phyloP scores from a whole-genome alignment of 2,329 filamentous ascomycete species.

The Salinomyces thailandicus region DNA sequence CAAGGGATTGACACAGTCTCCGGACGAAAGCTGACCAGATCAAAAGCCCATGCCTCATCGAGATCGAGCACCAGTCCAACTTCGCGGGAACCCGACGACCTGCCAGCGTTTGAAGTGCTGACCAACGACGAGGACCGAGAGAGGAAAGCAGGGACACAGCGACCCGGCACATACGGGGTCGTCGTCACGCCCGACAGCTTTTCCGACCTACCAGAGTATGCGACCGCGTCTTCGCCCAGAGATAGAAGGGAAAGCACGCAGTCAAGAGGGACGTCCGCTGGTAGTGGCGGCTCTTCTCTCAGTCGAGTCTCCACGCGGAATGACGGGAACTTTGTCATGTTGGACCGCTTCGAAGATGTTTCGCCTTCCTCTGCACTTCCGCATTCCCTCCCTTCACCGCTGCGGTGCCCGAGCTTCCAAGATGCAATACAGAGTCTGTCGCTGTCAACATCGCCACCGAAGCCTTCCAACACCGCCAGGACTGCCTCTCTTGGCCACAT shows the following conservation, averaged over 20 bases:
- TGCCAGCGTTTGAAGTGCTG: constrained; percentile 44
- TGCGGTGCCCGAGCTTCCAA: constrained; percentile 11
- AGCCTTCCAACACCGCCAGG: too few species aligned
- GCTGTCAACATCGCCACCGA: too few species aligned
- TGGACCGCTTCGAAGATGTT: constrained; percentile 41
- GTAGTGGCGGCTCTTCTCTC: constrained; percentile 5
- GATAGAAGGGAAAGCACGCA: constrained; percentile 21
- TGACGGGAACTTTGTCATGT: constrained; percentile 42
- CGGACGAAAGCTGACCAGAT: background rate
- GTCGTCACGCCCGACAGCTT: constrained; percentile 47
- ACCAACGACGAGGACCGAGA: constrained; percentile 49
- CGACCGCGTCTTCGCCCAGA: constrained; percentile 16
- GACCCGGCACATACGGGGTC: constrained; percentile 47
- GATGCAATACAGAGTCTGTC: too few species aligned
- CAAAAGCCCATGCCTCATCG: too few species aligned
- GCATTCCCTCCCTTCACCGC: constrained; percentile 2
- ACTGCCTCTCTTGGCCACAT: background rate
- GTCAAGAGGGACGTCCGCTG: constrained; percentile 5
- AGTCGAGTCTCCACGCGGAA: constrained; percentile 6
- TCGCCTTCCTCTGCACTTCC: constrained; percentile 9
- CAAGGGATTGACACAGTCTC: too few species aligned
- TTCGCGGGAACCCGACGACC: constrained; percentile 30
- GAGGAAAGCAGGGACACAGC: constrained; percentile 41
- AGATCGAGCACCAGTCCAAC: constrained; percentile 5
- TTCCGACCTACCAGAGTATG: constrained; percentile 41